phyloP scores from a whole-genome alignment of 2,329 filamentous ascomycete genomes.

The Trichoderma gracile region DNA sequence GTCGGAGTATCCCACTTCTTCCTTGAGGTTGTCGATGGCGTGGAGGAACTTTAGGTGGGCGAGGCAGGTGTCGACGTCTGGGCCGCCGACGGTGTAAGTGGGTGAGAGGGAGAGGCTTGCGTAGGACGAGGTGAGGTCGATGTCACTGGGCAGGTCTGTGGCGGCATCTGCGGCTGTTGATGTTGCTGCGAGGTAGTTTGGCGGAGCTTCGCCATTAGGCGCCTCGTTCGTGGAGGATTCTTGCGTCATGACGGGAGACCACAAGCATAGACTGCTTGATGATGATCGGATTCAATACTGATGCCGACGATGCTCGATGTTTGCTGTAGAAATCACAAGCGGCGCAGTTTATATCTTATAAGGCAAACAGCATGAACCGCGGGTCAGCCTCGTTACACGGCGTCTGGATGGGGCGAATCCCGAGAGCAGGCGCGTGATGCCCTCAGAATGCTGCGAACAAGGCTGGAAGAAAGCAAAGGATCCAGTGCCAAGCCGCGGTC shows the following conservation, averaged over 20 bases:
- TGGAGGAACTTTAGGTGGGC: slow-evolving; percentile 74
- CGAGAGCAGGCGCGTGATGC: background rate
- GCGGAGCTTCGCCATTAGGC: slow-evolving; percentile 1
- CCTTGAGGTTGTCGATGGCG: slow-evolving; percentile 66
- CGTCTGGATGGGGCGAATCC: background rate
- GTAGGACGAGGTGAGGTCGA: slow-evolving; percentile 12
- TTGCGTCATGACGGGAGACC: background rate
- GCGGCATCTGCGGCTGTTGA: background rate
- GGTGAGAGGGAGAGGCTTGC: slow-evolving; percentile 22
- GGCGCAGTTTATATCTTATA: too few species aligned
- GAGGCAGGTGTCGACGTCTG: slow-evolving; percentile 56
- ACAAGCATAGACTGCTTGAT: background rate
- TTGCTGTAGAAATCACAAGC: too few species aligned
- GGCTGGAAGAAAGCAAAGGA: background rate
- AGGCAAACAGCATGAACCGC: too few species aligned
- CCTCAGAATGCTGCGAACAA: background rate
- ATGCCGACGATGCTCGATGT: background rate
- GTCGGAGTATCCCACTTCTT: slow-evolving; percentile 66
- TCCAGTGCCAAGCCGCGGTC: background rate
- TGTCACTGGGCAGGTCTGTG: background rate
- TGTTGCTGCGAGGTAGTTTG: slow-evolving; percentile 4
- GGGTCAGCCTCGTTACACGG: too few species aligned
- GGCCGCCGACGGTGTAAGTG: background rate
- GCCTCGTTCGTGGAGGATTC: background rate
- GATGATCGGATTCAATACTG: background rate